Evolutionary conservation across 768 basidiomycete genomes (phyloP).

Genomic region (Pleurotus djamor): DNA sequence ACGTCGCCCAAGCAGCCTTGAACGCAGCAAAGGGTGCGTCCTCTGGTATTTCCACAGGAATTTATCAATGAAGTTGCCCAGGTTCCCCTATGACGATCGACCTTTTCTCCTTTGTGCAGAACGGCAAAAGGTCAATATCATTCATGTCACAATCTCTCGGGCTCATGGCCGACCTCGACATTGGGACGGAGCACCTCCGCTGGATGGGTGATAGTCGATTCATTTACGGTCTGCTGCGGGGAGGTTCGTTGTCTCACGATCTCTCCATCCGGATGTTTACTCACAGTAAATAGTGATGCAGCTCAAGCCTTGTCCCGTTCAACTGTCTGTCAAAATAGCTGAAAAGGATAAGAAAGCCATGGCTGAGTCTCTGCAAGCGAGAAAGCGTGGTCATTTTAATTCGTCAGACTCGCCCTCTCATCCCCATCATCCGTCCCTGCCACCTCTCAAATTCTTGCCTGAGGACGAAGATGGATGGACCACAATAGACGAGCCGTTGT

Average conservation of each 20-base stretch:
- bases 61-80: constrained; percentile 19
- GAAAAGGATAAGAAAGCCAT: constrained; percentile 72
- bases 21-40: constrained; percentile 76
- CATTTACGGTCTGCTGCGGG: constrained; percentile 66
- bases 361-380: constrained; percentile 47
- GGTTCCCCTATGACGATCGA: constrained; percentile 76
- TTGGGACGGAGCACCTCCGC: constrained; percentile 80
- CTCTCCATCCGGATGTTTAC: neutral
- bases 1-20: constrained; percentile 69
- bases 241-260: constrained; percentile 39
- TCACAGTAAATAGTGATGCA: constrained; percentile 44
- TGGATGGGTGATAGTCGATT: constrained; percentile 89
- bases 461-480: constrained; percentile 65
- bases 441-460: constrained; percentile 41
- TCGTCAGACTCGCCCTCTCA: constrained; percentile 8
- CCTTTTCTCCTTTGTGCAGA: constrained; percentile 74
- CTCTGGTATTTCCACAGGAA: neutral
- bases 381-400: constrained; percentile 22
- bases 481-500: constrained; percentile 61
- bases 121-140: constrained; percentile 58
- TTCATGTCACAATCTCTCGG: constrained; percentile 86
- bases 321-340: constrained; percentile 67
- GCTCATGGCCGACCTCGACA: constrained; percentile 82
- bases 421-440: constrained; percentile 26
- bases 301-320: constrained; percentile 64